These are phyloP conservation scores for Candida alai DNA, from an alignment of 805 yeast species.

Conservation along the genomic window DNA sequence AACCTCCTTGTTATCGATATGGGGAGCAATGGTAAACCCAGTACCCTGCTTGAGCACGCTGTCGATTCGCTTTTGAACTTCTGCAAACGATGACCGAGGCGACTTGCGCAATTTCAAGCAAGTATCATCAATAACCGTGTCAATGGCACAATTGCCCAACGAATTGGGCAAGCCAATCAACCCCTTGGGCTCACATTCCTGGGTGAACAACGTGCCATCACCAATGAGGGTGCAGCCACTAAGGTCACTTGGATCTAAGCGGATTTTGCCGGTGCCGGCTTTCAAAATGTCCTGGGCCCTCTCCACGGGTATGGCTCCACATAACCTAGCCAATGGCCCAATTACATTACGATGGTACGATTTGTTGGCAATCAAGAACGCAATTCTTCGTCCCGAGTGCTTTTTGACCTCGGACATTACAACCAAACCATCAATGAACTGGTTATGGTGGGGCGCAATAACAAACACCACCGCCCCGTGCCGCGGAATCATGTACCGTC, in stretches of 20 bases:
- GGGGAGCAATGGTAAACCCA: constrained; percentile 33
- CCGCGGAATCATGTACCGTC: constrained; percentile 36
- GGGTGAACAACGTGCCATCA: constrained; percentile 29
- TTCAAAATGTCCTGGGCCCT: constrained; percentile 38
- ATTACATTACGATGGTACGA: constrained; percentile 29
- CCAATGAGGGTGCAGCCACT: constrained; percentile 20
- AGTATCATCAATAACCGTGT: constrained; percentile 27
- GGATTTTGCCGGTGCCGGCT: constrained; percentile 27
- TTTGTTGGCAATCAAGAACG: constrained; percentile 36
- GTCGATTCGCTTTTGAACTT: constrained; percentile 12
- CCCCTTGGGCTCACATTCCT: constrained; percentile 32
- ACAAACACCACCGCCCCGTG: constrained; percentile 37
- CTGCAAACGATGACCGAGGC: constrained; percentile 13
- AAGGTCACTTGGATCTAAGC: constrained; percentile 16
- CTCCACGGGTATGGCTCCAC: constrained; percentile 39
- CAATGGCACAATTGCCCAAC: constrained; percentile 32
- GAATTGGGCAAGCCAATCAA: constrained; percentile 35
- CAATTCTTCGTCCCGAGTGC: constrained; percentile 26
- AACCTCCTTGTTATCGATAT: constrained; percentile 33
- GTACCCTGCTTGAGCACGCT: constrained; percentile 24
- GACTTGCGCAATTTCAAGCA: constrained; percentile 23
- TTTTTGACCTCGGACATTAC: constrained; percentile 35
- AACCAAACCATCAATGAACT: constrained; percentile 37
- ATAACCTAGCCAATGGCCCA: constrained; percentile 29
- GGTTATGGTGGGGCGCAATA: constrained; percentile 43